Base-by-base conservation (phyloP, 2,329 filamentous ascomycete genomes). In the Fusarium hainanense region DNA sequence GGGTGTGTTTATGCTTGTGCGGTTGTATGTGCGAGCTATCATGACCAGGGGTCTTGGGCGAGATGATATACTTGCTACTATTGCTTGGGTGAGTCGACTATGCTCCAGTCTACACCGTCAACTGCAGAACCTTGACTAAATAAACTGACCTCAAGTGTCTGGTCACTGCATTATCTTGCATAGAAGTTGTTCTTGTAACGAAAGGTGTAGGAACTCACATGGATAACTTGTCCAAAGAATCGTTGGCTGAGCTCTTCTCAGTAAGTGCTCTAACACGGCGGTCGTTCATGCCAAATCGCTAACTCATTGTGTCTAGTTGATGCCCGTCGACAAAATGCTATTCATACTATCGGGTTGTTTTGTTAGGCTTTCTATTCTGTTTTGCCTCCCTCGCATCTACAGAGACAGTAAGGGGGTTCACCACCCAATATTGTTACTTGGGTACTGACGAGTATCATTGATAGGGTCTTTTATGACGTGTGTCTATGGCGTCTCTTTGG, bases 341-440 rank as follows among this genome's bases (percentile, higher is more conserved):
- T 75, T 72, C 51, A 58, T 75, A 41, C 18, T 62, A n/a, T 56
- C 62, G 2, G 55, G 50, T 10, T 71, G 73, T 7, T 65, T 75
- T 58, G 73, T 73, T 27, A 66, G 71, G 30, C 49, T 75, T 11
- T 75, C 73, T 6, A 71, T 75, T 27, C 42, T 75, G 20, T 52
- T 63, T 20, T 75, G 58, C 41, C 59, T 75, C 16, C 65, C 71
- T 46, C 72, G 71, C 7, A 46, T 74, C 6, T 65, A 63, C 21
- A 64, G 51, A 63, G 60, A 71, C 18, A 60, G 72, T 74, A 68
- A 42, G 70, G 16, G 2, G 12, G 13, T 11, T 30, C 18, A 3
- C 20, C 7, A n/a, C 12, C 27, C 37, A 37, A 37, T 12, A n/a
- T n/a, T n/a, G 5, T 13, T 8, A 14, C 4, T 30, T 37, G 7